Evolutionary conservation across 352 stramenopile species (phyloP), one percentile per base, ranked within the genome.

Genomic region (Globisporangium parvum): DNA sequence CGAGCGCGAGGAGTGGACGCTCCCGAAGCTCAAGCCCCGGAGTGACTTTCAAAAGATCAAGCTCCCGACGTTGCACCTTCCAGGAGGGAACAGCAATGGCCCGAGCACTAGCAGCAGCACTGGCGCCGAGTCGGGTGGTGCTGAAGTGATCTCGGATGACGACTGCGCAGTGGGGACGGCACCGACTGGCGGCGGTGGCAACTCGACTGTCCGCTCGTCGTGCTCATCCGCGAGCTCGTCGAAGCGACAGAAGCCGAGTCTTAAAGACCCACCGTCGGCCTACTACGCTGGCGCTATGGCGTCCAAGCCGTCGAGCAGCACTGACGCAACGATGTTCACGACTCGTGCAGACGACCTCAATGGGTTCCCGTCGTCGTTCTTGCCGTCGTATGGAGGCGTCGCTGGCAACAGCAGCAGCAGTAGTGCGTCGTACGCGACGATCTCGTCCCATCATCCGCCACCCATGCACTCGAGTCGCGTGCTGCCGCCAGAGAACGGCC

Each of bases 21-120:
- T 93, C 14, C 83, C 83, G 20, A 87, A 76, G 57, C 71, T 93
- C 26, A 91, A 86, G 39, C 76, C 80, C 6, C 78, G 83, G 8
- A 88, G 80, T 44, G 83, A 93, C 42, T 93, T 91, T 53, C 82
- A 88, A 42, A 89, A 76, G 51, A 77, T 93, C 46, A 90, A 89
- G 51, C 55, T 93, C 10, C 83, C 80, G 1, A 60, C 77, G 2
- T 50, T 92, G 45, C 48, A 59, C 11, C 44, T 76, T 23, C 58
- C 60, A 31, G 63, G 64, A 1, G 59, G 47, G 6, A 62, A 63
- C 26, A 26, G 14, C 0, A 51, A 26, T 17, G 31, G 21, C 10
- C 39, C 2, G 9, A 46, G 48, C 24, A 17, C 41, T 49, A 37
- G 31, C 31, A 37, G 31, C 31, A 10, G 10, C 5, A 18, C 33